Percentiles rank a stretch among this genome's conserved stretches.
Conservation (phyloP, 768 basidiomycete genomes). For the Mycena capillaripes region DNA sequence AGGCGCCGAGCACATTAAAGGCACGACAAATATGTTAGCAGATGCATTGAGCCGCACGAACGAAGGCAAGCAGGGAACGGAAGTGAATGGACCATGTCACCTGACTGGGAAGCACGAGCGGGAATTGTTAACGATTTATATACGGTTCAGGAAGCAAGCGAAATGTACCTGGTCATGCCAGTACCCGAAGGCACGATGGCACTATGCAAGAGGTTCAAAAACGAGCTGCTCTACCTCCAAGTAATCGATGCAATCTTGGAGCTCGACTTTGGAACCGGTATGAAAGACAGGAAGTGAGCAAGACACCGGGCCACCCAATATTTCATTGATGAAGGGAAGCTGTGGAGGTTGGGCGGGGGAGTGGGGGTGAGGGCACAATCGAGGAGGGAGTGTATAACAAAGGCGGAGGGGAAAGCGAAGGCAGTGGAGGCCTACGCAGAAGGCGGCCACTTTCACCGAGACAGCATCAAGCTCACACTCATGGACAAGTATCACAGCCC, state of each 20-base stretch:
- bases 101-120: constrained; percentile 41
- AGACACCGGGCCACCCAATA: constrained; percentile 13
- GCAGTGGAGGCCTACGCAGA: constrained; percentile 2
- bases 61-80: constrained; percentile 14
- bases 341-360: constrained; percentile 31
- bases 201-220: constrained; percentile 23
- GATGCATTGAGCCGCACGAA: constrained; percentile 40
- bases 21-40: constrained; percentile 36
- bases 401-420: constrained; percentile 17
- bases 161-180: constrained; percentile 8
- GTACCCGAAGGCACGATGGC: constrained; percentile 7
- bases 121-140: constrained; percentile 34
- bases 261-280: constrained; percentile 30
- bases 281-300: constrained; percentile 3
- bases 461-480: neutral
- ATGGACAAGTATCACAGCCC: neutral
- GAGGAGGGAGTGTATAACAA: constrained; percentile 23
- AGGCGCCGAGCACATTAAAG: constrained; percentile 38
- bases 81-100: constrained; percentile 38
- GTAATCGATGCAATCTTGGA: constrained; percentile 16
- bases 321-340: constrained; percentile 25
- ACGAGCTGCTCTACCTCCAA: constrained; percentile 20
- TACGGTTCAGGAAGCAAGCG: neutral
- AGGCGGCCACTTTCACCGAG: constrained; percentile 8
- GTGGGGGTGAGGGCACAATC: neutral